Evolutionary conservation across 495 filamentous ascomycete species (phyloP), one percentile per base, ranked within the genome.

Genomic region (Podospora didyma): DNA sequence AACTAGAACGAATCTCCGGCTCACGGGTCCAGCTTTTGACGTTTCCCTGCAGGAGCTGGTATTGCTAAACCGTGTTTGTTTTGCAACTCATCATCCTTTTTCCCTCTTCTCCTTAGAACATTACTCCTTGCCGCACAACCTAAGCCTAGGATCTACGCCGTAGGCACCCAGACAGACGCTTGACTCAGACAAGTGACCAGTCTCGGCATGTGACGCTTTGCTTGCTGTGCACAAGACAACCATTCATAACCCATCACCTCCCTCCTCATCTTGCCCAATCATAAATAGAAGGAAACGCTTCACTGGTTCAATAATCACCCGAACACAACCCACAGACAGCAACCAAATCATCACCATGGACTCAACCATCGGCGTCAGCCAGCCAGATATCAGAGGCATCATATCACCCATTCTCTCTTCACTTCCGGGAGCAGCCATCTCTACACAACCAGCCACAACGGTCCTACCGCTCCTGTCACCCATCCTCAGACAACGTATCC

Each of bases 401-500:
- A 79, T 96, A 17, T 83, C 84, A 50, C 89, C 88, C 26, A 73
- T 97, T 21, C 83, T 97, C 52, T 90, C 92, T 21, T 87, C 89
- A 54, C 79, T 98, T n/a, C 89, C 90, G 1, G 87, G 87, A 31
- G 89, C 92, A 14, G 88, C 89, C 62, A 81, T 87, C 53, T 92
- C 93, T 35, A 80, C 86, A 46, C 76, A 82, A 53, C 90, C 93
- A 6, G 84, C 93, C 14, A 83, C 86, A 35, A 86, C 85, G 37
- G 77, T 96, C 11, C 79, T 96, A 3, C 88, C 89, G 26, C 80
- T 92, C 31, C 84, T 98, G 44, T 89, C 94, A 3, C 93, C 94
- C 7, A 94, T 97, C 46, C 83, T 97, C 3, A 88, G 92, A 49
- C 93, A 97, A 67, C 82, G 94, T 42, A 81, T 97, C 7, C 83